A percentile compares a stretch with the other conserved stretches of the same genome.
Conservation (phyloP, 192 early-diverging fungal genomes). For the Rhizoclosmatium globosum region DNA sequence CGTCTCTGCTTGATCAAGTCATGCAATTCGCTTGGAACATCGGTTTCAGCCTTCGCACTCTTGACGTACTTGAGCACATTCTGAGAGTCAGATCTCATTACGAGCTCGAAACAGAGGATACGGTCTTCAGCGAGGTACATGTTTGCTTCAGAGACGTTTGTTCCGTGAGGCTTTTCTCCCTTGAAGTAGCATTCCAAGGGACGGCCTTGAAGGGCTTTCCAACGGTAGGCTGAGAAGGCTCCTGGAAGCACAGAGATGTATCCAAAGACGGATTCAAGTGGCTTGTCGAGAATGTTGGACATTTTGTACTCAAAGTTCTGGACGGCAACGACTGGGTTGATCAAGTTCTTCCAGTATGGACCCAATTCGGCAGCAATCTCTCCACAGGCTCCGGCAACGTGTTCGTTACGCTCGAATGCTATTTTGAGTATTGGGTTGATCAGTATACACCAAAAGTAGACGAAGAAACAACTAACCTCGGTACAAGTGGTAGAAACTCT, state of each 20-base stretch:
- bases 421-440: too few species aligned
- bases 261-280: conserved; percentile 72
- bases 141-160: conserved; percentile 72
- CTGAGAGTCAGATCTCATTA: conserved; percentile 61
- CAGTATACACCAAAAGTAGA: neutral
- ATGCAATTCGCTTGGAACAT: conserved; percentile 73
- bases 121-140: too few species aligned
- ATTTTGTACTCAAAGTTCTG: conserved; percentile 97
- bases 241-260: conserved; percentile 60
- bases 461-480: neutral
- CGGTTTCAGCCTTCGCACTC: conserved; percentile 71
- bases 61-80: conserved; percentile 78
- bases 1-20: conserved; percentile 83
- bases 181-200: conserved; percentile 77
- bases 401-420: conserved; percentile 71
- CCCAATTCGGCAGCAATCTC: conserved; percentile 71
- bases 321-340: conserved; percentile 76
- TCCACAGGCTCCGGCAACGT: conserved; percentile 82
- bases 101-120: too few species aligned
- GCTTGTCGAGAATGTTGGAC: conserved; percentile 82
- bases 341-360: conserved; percentile 64
- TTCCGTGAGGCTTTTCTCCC: conserved; percentile 71
- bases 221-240: conserved; percentile 82
- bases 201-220: conserved; percentile 64
- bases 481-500: neutral